phyloP scores from a whole-genome alignment of 2,329 filamentous ascomycete genomes.

The Emydomyces testavorans region DNA sequence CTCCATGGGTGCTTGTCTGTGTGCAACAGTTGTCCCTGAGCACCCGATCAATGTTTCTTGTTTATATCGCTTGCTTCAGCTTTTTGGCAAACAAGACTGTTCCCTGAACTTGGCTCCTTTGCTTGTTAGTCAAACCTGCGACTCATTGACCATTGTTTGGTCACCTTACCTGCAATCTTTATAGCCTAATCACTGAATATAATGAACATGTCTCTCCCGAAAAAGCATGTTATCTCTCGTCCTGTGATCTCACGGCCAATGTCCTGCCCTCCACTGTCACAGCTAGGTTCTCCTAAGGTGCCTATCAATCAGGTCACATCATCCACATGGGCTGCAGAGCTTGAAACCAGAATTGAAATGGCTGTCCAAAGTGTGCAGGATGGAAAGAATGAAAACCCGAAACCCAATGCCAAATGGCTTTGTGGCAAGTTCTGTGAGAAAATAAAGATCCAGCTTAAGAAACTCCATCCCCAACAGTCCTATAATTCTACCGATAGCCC shows the following conservation, averaged over 20 bases:
- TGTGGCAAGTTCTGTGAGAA: background rate
- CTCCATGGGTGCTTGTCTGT: background rate
- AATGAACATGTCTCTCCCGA: background rate
- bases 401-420: background rate
- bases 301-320: background rate
- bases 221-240: background rate
- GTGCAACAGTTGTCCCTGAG: background rate
- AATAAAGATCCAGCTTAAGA: background rate
- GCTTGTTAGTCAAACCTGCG: background rate
- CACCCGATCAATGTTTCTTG: background rate
- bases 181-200: background rate
- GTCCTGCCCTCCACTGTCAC: background rate
- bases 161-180: background rate
- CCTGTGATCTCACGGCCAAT: background rate
- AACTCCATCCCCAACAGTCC: background rate
- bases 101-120: background rate
- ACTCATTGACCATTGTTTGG: background rate
- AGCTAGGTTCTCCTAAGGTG: background rate
- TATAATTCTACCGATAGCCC: background rate
- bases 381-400: background rate
- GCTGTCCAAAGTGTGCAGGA: background rate
- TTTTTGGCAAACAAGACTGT: background rate
- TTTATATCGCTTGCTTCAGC: background rate
- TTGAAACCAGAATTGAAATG: constrained; percentile 5
- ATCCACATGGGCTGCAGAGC: background rate